These are phyloP conservation scores for Acer yangbiense DNA, from an alignment of 345 rosid species.

Conservation along the genomic window DNA sequence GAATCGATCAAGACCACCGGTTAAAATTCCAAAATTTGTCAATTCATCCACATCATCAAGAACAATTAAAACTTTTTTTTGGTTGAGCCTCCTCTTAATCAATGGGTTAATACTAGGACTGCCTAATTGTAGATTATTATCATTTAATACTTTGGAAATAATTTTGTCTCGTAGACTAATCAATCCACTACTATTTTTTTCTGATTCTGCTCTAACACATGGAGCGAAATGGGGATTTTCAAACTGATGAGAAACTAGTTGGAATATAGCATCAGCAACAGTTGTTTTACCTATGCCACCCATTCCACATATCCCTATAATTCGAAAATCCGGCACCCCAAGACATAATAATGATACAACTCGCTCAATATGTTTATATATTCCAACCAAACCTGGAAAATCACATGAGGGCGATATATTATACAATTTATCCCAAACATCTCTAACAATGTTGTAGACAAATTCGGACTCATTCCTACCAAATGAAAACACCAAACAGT, in stretches of 20 bases:
- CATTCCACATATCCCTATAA: neutral
- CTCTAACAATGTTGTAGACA: neutral
- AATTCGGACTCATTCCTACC: conserved; percentile 1
- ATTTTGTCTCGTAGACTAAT: conserved; percentile 12
- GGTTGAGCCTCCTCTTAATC: too few species aligned
- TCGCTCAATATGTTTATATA: neutral
- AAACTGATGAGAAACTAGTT: neutral
- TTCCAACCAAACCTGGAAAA: neutral
- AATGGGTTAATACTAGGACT: too few species aligned
- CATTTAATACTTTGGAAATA: neutral
- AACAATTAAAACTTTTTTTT: too few species aligned
- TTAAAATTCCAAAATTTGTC: too few species aligned
- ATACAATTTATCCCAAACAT: neutral
- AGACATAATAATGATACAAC: neutral
- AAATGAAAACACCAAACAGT: neutral
- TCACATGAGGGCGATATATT: neutral
- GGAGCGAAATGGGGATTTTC: too few species aligned
- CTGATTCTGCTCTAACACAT: neutral
- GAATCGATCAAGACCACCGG: neutral
- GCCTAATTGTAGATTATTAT: too few species aligned
- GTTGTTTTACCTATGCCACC: conserved; percentile 19
- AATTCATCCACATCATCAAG: too few species aligned
- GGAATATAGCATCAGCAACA: neutral
- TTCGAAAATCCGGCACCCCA: too few species aligned
- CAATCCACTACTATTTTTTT: neutral